Percentiles rank a stretch among this genome's conserved stretches.
Evolutionary conservation across 306 rosid species (phyloP).

Genomic region (Nissolia schottii): DNA sequence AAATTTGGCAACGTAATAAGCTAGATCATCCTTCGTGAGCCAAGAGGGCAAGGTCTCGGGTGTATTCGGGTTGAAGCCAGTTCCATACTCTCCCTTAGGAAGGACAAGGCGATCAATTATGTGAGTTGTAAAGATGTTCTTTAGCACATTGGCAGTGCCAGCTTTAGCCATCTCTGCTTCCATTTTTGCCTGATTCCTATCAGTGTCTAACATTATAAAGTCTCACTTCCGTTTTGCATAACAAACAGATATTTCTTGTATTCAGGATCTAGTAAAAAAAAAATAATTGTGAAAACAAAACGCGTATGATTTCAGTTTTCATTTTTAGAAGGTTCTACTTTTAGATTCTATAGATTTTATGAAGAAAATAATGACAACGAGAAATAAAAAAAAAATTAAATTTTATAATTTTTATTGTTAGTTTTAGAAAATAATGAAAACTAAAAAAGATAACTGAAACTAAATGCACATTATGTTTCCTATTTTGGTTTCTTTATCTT

Average conservation of each 20-base stretch:
- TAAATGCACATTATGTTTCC: no score
- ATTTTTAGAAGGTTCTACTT: no score
- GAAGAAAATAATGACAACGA: no score
- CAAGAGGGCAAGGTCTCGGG: slow-evolving; percentile 32
- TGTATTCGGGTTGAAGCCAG: slow-evolving; percentile 13
- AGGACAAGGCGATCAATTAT: slow-evolving; percentile 21
- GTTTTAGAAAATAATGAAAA: no score
- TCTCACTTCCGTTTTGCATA: neutral
- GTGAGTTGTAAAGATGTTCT: slow-evolving; percentile 20
- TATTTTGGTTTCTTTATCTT: no score
- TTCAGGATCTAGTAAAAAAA: no score
- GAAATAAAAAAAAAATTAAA: no score
- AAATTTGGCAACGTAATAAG: slow-evolving; percentile 34
- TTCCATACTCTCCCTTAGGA: slow-evolving; percentile 27
- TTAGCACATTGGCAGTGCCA: slow-evolving; percentile 21
- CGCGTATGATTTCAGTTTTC: no score
- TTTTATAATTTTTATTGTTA: no score
- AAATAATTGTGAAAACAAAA: no score
- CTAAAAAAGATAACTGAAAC: neutral
- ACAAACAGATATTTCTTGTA: no score
- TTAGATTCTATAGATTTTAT: no score
- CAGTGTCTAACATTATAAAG: neutral
- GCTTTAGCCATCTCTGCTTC: slow-evolving; percentile 31
- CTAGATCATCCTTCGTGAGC: slow-evolving; percentile 43
- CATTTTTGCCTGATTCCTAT: slow-evolving; percentile 26